A percentile compares a stretch with the other conserved stretches of the same genome.
Evolutionary conservation across 257 asterid species (phyloP).

Genomic region (Fraxinus excelsior): DNA sequence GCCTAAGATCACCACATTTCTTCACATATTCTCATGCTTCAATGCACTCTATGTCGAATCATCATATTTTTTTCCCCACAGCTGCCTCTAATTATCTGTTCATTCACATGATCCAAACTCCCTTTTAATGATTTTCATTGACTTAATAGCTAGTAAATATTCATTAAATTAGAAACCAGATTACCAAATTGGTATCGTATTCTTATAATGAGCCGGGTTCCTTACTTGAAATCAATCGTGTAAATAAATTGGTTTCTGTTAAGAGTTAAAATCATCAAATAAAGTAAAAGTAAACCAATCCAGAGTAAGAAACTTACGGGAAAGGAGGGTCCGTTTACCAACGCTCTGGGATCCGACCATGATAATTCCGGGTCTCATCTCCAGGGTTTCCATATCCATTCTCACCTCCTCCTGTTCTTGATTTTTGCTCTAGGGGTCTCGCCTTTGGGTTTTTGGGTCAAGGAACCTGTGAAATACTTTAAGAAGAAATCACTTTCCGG

Average conservation of each 20-base stretch:
- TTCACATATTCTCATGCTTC: background rate
- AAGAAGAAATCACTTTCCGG: too few relatives aligned
- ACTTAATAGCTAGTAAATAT: background rate
- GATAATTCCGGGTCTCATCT: conserved; percentile 73
- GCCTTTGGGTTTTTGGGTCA: background rate
- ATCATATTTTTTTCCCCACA: background rate
- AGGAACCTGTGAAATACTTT: background rate
- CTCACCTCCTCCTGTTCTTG: background rate
- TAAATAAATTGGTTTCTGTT: background rate
- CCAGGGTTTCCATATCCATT: conserved; percentile 52
- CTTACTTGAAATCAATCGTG: background rate
- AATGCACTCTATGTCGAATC: conserved; percentile 12
- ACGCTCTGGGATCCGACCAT: conserved; percentile 79
- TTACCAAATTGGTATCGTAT: background rate
- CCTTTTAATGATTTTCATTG: background rate
- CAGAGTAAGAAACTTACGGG: conserved; percentile 53
- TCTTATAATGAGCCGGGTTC: background rate
- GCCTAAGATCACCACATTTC: background rate
- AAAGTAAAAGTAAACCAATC: background rate
- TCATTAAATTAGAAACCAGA: background rate
- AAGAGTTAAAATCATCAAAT: background rate
- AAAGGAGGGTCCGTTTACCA: conserved; percentile 84
- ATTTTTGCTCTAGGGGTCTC: too few relatives aligned
- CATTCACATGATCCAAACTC: conserved; percentile 14
- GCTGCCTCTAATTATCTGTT: background rate